Evolutionary conservation across 2,329 filamentous ascomycete genomes (phyloP), one percentile per base, ranked within the genome.

Genomic region (Ophiosphaerella narmari): DNA sequence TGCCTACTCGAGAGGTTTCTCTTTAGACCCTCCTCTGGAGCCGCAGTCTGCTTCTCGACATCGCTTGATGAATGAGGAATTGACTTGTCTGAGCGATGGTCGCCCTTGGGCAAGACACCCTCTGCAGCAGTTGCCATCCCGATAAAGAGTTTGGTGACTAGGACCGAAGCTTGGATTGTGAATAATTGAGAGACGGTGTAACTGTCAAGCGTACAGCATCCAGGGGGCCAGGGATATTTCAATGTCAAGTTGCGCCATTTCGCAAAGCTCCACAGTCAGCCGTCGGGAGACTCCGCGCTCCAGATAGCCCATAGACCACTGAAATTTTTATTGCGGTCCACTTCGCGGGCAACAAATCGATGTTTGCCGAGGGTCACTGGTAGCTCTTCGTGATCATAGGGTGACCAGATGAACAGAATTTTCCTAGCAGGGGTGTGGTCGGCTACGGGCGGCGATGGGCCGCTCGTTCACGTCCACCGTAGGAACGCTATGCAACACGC

Each of bases 1-100:
- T 74, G 72, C 34, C 71, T 63, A 47, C 62, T 66, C 24, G 68
- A 70, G 32, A 74, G 59, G 48, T 71, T 72, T 47, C 72, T 64
- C 44, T 74, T 65, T 18, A 75, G 60, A 45, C 70, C 54, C 18
- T 63, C 60, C 8, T 58, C 49, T 34, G 54, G 52, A 7, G 60
- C 52, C 5, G 63, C 47, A 29, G 46, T 48, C 57, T 72, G 69
- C 62, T 74, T 74, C 61, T 75, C 72, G 8, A 69, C 38, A 53
- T 74, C 72, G 46, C 55, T 66, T 18, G 59, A 54, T 38, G 67
- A 68, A 41, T 59, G 58, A 8, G 61, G 36, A 35, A 62, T 48
- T 44, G 68, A 69, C 55, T 71, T 73, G 51, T 67, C 62, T 18
- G 67, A 69, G 32, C 46, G 51, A 38, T 61, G 47, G 39, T 70